phyloP scores from a whole-genome alignment of 2,329 filamentous ascomycete species.

The Elsinoe necatrix region DNA sequence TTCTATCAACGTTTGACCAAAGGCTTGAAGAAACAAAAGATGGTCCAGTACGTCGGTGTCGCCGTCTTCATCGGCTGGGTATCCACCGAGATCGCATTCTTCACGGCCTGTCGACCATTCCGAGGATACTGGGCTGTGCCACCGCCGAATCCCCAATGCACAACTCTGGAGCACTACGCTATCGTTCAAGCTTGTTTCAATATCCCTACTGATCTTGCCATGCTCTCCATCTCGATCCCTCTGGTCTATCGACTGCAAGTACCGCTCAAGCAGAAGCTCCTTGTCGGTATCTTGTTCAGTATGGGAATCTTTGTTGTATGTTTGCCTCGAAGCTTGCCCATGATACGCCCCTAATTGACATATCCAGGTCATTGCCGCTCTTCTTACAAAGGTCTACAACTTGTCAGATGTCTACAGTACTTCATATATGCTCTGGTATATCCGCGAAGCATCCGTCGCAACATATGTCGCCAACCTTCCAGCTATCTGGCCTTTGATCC shows the following conservation, averaged over 20 bases:
- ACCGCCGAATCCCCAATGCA: conserved; percentile 47
- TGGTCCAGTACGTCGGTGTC: conserved; percentile 41
- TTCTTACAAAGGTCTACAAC: conserved; percentile 43
- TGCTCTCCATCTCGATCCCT: conserved; percentile 49
- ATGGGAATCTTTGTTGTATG: conserved; percentile 43
- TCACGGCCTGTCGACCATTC: conserved; percentile 47
- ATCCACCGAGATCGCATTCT: conserved; percentile 48
- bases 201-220: conserved; percentile 51
- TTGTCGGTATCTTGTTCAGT: conserved; percentile 42
- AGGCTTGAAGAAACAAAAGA: conserved; percentile 40
- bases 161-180: conserved; percentile 48
- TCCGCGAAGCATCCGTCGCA: conserved; percentile 44
- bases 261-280: conserved; percentile 43
- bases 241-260: conserved; percentile 44
- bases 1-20: conserved; percentile 50
- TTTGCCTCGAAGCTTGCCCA: background rate
- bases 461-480: conserved; percentile 48
- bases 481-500: conserved; percentile 45
- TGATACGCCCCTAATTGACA: background rate
- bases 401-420: conserved; percentile 35
- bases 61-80: conserved; percentile 44
- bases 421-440: conserved; percentile 23
- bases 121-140: conserved; percentile 51
- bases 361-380: conserved; percentile 29
- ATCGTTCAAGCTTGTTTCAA: conserved; percentile 52